Evolutionary conservation across 129 eudicot species (phyloP), one percentile per base, ranked within the genome.

Genomic region (Silybum marianum): DNA sequence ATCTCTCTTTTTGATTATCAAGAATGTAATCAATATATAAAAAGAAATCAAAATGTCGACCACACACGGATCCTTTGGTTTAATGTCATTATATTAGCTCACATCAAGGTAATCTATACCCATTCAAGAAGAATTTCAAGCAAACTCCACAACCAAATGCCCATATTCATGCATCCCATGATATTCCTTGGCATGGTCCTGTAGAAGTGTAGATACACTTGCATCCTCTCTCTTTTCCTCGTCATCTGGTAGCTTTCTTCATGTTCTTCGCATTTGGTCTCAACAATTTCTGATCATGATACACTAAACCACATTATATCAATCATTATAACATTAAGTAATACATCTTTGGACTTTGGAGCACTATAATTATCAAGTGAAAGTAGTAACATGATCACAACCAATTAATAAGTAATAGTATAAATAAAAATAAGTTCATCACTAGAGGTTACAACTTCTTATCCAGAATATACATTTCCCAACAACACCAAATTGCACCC

Each of bases 201-300:
- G 90, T 60, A 91, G 70, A 87, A 93, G 90, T 68, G 90, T 60
- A 91, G 70, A 87, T 95, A 92, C 63, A 81, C 74, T 76, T 90
- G 92, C 85, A 89, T 91, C 85, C 99, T 90, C 88, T 96, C 99
- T 90, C 99, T 91, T 82, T 69, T 76, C 82, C 89, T 87, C 79
- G 91, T 18, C 90, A 84, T 81, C 78, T 79, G 79, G 84, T 89
- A 96, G 87, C 95, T 89, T 83, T 93, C 93, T 79, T 91, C 95
- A 13, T 88, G 81, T 69, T 86, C 97, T 76, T 86, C 2, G 86
- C 91, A 70, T 89, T 95, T 0, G 95, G 90, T 76, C 87, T 91
- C 85, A 88, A 78, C 84, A 79, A 71, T 89, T 90, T 77, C 77
- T 82, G 73, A 22, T 39, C 71, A 69, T 58, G 18, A 25, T 69